These are phyloP conservation scores for Podaxis sp. DNA, from an alignment of 768 basidiomycete species.

Conservation along the genomic window DNA sequence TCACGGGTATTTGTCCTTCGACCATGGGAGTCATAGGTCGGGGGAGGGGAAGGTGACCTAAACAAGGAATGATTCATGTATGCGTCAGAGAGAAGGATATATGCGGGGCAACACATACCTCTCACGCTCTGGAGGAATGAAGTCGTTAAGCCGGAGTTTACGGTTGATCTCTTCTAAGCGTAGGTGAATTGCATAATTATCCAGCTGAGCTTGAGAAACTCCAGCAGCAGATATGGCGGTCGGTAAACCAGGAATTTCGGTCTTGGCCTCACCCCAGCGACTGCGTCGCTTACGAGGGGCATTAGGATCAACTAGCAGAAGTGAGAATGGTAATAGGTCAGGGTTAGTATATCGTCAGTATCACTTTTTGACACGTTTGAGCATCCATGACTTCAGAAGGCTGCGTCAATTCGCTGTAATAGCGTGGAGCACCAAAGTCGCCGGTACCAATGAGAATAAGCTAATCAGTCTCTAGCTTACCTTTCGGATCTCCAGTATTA, in stretches of 20 bases:
- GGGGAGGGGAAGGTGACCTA: slow-evolving; percentile 95
- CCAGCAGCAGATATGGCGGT: slow-evolving; percentile 93
- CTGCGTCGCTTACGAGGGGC: slow-evolving; percentile 93
- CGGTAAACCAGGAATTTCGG: slow-evolving; percentile 89
- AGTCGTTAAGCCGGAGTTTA: slow-evolving; percentile 91
- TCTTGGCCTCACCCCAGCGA: slow-evolving; percentile 95
- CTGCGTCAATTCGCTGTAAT: slow-evolving; percentile 32
- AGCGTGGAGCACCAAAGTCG: slow-evolving; percentile 23
- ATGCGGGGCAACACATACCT: slow-evolving; percentile 47
- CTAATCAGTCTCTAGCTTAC: slow-evolving; percentile 54
- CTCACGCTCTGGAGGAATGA: slow-evolving; percentile 93
- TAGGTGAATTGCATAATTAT: slow-evolving; percentile 96
- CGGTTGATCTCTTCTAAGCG: slow-evolving; percentile 97
- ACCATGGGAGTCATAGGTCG: slow-evolving; percentile 96
- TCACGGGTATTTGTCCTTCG: slow-evolving; percentile 98
- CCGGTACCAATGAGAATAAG: slow-evolving; percentile 32
- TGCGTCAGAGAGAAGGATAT: slow-evolving; percentile 20
- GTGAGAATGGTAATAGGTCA: slow-evolving; percentile 58
- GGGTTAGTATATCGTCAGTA: slow-evolving; percentile 36
- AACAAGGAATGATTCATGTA: slow-evolving; percentile 22
- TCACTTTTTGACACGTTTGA: slow-evolving; percentile 13
- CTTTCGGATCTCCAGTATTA: slow-evolving; percentile 58
- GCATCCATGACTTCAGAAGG: slow-evolving; percentile 33
- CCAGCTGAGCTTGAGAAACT: slow-evolving; percentile 93
- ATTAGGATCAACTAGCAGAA: slow-evolving; percentile 71